Evolutionary conservation across 164 flowering plant genomes (phyloP).

Genomic region (Paratinospora sagittata): DNA sequence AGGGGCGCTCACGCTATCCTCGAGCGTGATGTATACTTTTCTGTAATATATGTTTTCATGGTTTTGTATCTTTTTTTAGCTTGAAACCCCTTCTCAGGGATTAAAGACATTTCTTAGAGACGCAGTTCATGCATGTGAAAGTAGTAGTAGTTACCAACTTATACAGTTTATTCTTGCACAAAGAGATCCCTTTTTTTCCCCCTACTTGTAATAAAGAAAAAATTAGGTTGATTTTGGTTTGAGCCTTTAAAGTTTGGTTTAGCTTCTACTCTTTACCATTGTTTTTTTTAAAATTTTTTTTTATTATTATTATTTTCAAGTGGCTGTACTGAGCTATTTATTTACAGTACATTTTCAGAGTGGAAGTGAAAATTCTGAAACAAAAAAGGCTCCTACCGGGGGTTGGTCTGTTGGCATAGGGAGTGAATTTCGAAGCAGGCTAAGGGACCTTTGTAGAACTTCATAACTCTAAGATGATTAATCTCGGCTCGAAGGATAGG

Average conservation of each 20-base stretch:
- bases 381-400: not conserved
- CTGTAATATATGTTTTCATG: constrained; percentile 13
- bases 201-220: constrained; percentile 1
- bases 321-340: not conserved
- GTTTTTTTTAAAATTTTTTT: not conserved
- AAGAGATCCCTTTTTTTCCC: not conserved
- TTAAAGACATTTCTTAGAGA: not conserved
- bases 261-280: too few species aligned
- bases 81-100: constrained; percentile 5
- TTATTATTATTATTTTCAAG: too few species aligned
- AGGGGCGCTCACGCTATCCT: constrained; percentile 88
- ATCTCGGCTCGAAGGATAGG: too few species aligned
- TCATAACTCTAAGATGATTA: too few species aligned
- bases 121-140: not conserved
- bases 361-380: not conserved
- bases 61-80: not conserved
- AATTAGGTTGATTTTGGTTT: constrained; percentile 1
- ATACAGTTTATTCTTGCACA: constrained; percentile 2
- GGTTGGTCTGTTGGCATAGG: too few species aligned
- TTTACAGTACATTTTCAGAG: not conserved
- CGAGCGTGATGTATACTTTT: constrained; percentile 37
- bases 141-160: not conserved
- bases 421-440: too few species aligned
- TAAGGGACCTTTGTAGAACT: too few species aligned
- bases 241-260: not conserved